A percentile compares a stretch with the other conserved stretches of the same genome.
Evolutionary conservation across 176 grass and related monocot genomes (phyloP).

Genomic region (Oryza longistaminata): DNA sequence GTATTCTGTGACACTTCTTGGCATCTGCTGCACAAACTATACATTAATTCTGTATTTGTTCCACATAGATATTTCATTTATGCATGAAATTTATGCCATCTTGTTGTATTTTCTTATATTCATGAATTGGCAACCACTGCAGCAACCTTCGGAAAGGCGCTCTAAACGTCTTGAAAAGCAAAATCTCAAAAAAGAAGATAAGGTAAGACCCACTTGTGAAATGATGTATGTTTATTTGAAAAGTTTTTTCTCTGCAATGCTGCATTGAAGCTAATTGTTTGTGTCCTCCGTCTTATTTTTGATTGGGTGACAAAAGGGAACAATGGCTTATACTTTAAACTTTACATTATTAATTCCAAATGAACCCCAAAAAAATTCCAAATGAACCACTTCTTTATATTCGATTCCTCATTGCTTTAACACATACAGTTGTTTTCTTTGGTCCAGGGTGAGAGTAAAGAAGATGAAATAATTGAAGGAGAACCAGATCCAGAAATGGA

Average conservation of each 20-base stretch:
- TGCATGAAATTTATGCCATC: neutral
- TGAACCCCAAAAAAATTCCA: too few species aligned
- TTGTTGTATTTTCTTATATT: slow-evolving; percentile 44
- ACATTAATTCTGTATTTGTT: slow-evolving; percentile 3
- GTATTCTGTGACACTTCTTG: slow-evolving; percentile 16
- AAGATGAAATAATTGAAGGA: slow-evolving; percentile 48
- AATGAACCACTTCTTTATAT: slow-evolving; percentile 4
- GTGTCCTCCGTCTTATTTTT: slow-evolving; percentile 7
- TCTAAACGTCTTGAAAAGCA: slow-evolving; percentile 57
- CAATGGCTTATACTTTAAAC: neutral
- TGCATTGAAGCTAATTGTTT: neutral
- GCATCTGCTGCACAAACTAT: slow-evolving; percentile 1
- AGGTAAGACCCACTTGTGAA: slow-evolving; percentile 29
- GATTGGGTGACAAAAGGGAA: slow-evolving; percentile 4
- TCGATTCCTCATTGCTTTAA: slow-evolving; percentile 8
- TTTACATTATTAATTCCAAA: slow-evolving; percentile 23
- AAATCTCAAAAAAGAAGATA: slow-evolving; percentile 47
- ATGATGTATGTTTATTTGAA: neutral
- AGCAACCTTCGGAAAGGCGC: slow-evolving; percentile 45
- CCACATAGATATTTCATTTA: slow-evolving; percentile 5
- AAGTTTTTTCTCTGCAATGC: slow-evolving; percentile 22
- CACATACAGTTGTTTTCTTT: slow-evolving; percentile 4
- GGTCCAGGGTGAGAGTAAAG: slow-evolving; percentile 54
- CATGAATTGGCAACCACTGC: slow-evolving; percentile 28
- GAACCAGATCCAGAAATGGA: slow-evolving; percentile 64